Percentiles rank a stretch among this genome's conserved stretches.
These are phyloP conservation scores for Leishmania martiniquensis DNA, from an alignment of 208 protist species.

Conservation along the genomic window DNA sequence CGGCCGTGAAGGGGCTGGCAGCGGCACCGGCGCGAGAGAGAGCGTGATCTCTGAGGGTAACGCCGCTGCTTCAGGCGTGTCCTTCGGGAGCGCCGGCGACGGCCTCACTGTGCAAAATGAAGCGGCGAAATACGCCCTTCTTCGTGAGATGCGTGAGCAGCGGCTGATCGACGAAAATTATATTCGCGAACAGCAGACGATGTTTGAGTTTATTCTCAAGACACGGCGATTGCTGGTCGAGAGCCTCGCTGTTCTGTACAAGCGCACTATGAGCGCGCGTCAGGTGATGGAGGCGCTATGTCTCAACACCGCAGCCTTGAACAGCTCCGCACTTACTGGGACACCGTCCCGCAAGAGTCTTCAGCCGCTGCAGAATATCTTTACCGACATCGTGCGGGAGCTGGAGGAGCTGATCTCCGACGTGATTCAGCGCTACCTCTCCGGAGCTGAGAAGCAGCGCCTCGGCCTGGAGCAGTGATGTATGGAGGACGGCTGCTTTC, in stretches of 20 bases:
- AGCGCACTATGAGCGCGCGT: constrained; percentile 55
- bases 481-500: too few species aligned
- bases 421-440: constrained; percentile 59
- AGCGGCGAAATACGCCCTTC: constrained; percentile 21
- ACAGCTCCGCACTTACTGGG: not conserved
- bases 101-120: constrained; percentile 19
- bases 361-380: constrained; percentile 43
- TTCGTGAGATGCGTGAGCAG: constrained; percentile 41
- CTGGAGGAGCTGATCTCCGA: constrained; percentile 51
- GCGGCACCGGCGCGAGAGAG: not conserved
- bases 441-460: constrained; percentile 66
- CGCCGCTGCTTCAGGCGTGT: too few species aligned
- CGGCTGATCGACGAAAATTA: constrained; percentile 51
- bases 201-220: constrained; percentile 88
- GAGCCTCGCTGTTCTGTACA: constrained; percentile 56
- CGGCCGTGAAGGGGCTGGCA: not conserved
- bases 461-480: constrained; percentile 35
- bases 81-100: not conserved
- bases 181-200: constrained; percentile 59
- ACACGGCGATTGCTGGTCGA: constrained; percentile 75
- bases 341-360: constrained; percentile 19
- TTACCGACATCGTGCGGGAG: constrained; percentile 63
- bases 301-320: constrained; percentile 18
- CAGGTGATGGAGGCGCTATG: constrained; percentile 72
- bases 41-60: not conserved